Evolutionary conservation across 768 basidiomycete species (phyloP).

Genomic region (Porphyrellus cyaneotinctus): DNA sequence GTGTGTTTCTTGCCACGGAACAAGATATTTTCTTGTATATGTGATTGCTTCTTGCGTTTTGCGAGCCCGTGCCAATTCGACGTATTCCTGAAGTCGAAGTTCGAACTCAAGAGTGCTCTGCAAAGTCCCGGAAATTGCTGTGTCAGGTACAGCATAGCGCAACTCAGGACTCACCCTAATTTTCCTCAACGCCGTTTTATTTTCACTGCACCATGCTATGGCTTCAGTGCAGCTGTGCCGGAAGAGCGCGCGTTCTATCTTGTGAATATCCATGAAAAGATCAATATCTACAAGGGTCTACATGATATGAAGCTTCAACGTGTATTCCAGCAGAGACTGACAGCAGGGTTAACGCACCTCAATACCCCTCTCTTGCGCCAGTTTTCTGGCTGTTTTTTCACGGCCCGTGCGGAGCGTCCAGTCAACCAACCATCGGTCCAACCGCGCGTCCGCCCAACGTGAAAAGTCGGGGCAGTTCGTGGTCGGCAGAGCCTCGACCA

Average conservation of each 20-base stretch:
- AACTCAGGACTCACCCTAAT: constrained; percentile 56
- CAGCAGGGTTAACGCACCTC: constrained; percentile 51
- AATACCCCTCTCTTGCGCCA: constrained; percentile 74
- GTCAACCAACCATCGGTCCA: constrained; percentile 91
- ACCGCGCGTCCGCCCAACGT: constrained; percentile 73
- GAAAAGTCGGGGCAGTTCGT: constrained; percentile 55
- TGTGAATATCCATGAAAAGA: constrained; percentile 82
- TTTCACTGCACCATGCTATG: constrained; percentile 94
- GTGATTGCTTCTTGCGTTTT: constrained; percentile 73
- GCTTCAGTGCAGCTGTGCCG: constrained; percentile 83
- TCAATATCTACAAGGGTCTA: constrained; percentile 89
- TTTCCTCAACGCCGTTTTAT: constrained; percentile 88
- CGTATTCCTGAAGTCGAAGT: constrained; percentile 92
- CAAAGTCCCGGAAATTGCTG: constrained; percentile 16
- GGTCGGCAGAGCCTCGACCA: constrained; percentile 53
- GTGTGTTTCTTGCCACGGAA: constrained; percentile 81
- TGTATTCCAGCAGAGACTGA: constrained; percentile 12
- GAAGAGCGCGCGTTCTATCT: constrained; percentile 78
- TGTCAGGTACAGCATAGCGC: constrained; percentile 7
- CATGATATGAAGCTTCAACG: constrained; percentile 15
- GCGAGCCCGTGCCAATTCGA: constrained; percentile 76
- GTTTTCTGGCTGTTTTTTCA: constrained; percentile 66
- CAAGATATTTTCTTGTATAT: constrained; percentile 78
- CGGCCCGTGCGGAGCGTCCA: constrained; percentile 83
- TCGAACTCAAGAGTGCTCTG: constrained; percentile 96